Evolutionary conservation across 441 rosid species (phyloP), one percentile per base, ranked within the genome.

Genomic region (Euphorbia schlechtendalii): DNA sequence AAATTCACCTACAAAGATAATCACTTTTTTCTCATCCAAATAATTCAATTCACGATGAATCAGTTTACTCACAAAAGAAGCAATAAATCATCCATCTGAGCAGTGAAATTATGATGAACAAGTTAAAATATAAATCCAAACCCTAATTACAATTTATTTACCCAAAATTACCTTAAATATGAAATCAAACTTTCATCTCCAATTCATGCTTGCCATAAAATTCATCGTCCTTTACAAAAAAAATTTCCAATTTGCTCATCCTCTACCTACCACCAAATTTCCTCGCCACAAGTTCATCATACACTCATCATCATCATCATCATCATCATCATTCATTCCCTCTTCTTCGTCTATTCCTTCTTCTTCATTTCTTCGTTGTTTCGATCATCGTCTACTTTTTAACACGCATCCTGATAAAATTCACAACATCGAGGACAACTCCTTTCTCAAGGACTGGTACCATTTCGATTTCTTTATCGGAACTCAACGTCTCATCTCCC

Each of bases 281-380:
- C 69, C 73, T 84, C 10, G 87, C 92, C 65, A 90, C 84, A 30
- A 86, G 70, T 74, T 91, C 96, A 21, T 86, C 96, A 59, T 91
- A 92, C 60, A 85, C 71, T 65, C 82, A 94, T 59, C 76, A 78
- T 3, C 73, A n/a, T n/a, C n/a, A n/a, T n/a, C 86, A 66, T 71
- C 78, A 5, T 68, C 88, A 25, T 73, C 77, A 0, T 70, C 73
- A 5, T 61, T 72, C 0, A 61, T 76, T 0, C 70, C 79, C 0
- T 74, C 78, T 0, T 67, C 74, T 0, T 56, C 73, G 3, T 55
- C 71, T 0, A 74, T 75, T 12, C 71, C 63, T 8, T 57, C 65
- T 9, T 32, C 62, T 1, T 38, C 59, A n/a, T n/a, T 12, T 54
- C 69, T 8, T 69, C 73, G 17, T 0, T 34, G 38, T 56, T 34